phyloP scores from a whole-genome alignment of 768 basidiomycete genomes.

The Lentinula boryana region DNA sequence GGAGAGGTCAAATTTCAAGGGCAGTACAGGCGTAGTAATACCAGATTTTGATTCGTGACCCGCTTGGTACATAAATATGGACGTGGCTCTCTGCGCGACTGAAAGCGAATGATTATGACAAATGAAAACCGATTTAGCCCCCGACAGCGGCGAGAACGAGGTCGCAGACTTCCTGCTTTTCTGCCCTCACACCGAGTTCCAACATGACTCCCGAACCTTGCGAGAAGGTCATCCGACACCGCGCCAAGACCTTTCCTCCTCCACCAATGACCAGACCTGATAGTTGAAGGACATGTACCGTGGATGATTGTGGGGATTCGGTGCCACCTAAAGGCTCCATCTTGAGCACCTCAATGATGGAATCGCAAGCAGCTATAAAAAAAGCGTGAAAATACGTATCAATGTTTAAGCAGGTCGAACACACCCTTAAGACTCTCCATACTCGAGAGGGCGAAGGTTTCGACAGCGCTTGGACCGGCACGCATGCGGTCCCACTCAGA shows the following conservation, averaged over 20 bases:
- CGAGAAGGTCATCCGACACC: slow-evolving; percentile 94
- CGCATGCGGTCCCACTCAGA: slow-evolving; percentile 94
- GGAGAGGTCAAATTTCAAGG: slow-evolving; percentile 14
- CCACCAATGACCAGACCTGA: slow-evolving; percentile 89
- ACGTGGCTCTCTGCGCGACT: background rate
- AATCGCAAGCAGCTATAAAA: slow-evolving; percentile 84
- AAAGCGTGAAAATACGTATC: slow-evolving; percentile 11
- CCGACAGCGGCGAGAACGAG: slow-evolving; percentile 89
- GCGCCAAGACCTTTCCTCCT: slow-evolving; percentile 91
- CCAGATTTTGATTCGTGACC: slow-evolving; percentile 34
- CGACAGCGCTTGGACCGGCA: slow-evolving; percentile 71
- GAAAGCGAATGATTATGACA: background rate
- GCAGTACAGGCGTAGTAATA: slow-evolving; percentile 40
- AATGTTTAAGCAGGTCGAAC: slow-evolving; percentile 17
- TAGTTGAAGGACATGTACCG: slow-evolving; percentile 91
- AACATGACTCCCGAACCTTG: slow-evolving; percentile 88
- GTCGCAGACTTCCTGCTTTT: slow-evolving; percentile 79
- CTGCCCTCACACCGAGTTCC: slow-evolving; percentile 87
- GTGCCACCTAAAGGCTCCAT: slow-evolving; percentile 97
- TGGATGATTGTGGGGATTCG: slow-evolving; percentile 71
- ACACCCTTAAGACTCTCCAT: slow-evolving; percentile 93
- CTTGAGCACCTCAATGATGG: slow-evolving; percentile 90
- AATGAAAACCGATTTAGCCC: slow-evolving; percentile 30
- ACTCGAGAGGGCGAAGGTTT: slow-evolving; percentile 88
- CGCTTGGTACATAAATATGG: too few relatives aligned